Evolutionary conservation across 2,329 filamentous ascomycete genomes (phyloP).

Genomic region (Aspergillus sergii): DNA sequence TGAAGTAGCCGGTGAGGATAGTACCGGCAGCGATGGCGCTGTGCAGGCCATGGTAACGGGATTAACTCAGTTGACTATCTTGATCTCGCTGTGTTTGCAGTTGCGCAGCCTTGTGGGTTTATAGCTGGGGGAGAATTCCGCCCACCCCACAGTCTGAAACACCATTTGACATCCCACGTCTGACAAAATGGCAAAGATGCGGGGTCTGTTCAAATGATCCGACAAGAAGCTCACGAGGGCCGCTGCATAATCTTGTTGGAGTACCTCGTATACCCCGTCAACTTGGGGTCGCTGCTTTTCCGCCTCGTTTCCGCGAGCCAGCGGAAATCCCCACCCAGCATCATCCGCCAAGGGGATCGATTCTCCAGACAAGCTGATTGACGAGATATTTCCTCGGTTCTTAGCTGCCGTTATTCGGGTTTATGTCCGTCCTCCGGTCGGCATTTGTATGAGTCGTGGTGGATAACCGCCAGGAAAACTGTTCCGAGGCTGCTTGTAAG

Average conservation of each 20-base stretch:
- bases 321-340: background rate
- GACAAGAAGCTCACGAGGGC: background rate
- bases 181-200: background rate
- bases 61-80: background rate
- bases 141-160: background rate
- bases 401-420: too few relatives aligned
- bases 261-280: background rate
- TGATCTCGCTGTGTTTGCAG: background rate
- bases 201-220: background rate
- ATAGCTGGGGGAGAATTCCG: background rate
- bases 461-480: too few relatives aligned
- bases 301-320: background rate
- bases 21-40: constrained; percentile 5
- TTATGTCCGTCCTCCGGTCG: too few relatives aligned
- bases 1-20: constrained; percentile 2
- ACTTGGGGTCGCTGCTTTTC: background rate
- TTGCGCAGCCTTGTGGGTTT: background rate
- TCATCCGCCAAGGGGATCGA: background rate
- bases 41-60: constrained; percentile 10
- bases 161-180: background rate
- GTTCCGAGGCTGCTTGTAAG: too few relatives aligned
- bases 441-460: too few relatives aligned
- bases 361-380: background rate
- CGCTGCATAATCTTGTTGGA: background rate
- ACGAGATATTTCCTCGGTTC: too few relatives aligned